A percentile compares a stretch with the other conserved stretches of the same genome.
These are phyloP conservation scores for Fusarium buxicola DNA, from an alignment of 2,329 filamentous ascomycete species.

Conservation along the genomic window DNA sequence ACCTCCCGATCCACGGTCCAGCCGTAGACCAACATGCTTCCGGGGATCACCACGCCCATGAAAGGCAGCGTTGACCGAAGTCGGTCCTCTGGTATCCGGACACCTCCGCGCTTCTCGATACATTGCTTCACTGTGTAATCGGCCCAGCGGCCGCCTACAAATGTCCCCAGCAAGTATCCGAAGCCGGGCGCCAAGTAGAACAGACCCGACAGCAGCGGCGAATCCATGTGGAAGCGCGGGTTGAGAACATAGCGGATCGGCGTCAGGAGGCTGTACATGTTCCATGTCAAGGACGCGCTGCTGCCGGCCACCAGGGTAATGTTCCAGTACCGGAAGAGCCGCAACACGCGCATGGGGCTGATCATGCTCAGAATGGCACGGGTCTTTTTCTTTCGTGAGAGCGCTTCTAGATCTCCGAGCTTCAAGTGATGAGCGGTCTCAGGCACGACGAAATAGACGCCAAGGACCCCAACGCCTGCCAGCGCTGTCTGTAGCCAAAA, in stretches of 20 bases:
- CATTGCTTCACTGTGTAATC: slow-evolving; percentile 74
- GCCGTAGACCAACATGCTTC: slow-evolving; percentile 72
- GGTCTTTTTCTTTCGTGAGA: slow-evolving; percentile 61
- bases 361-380: slow-evolving; percentile 70
- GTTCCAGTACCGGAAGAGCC: slow-evolving; percentile 76
- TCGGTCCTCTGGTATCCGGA: slow-evolving; percentile 75
- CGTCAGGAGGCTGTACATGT: slow-evolving; percentile 72
- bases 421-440: slow-evolving; percentile 78
- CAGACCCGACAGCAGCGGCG: slow-evolving; percentile 74
- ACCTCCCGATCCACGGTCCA: slow-evolving; percentile 62
- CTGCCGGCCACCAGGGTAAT: slow-evolving; percentile 69
- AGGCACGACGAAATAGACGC: slow-evolving; percentile 74
- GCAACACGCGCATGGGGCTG: slow-evolving; percentile 73
- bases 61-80: slow-evolving; percentile 69
- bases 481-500: slow-evolving; percentile 82
- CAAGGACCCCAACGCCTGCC: slow-evolving; percentile 67
- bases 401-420: slow-evolving; percentile 69
- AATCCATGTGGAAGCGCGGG: slow-evolving; percentile 75
- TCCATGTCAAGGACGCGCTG: slow-evolving; percentile 75
- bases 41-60: slow-evolving; percentile 68
- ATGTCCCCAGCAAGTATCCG: slow-evolving; percentile 76
- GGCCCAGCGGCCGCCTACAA: slow-evolving; percentile 78
- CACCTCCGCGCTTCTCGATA: slow-evolving; percentile 67
- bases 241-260: slow-evolving; percentile 80
- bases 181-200: slow-evolving; percentile 81